A percentile compares a stretch with the other conserved stretches of the same genome.
Conservation (phyloP, 495 filamentous ascomycete species). For the Niebla homalea region DNA sequence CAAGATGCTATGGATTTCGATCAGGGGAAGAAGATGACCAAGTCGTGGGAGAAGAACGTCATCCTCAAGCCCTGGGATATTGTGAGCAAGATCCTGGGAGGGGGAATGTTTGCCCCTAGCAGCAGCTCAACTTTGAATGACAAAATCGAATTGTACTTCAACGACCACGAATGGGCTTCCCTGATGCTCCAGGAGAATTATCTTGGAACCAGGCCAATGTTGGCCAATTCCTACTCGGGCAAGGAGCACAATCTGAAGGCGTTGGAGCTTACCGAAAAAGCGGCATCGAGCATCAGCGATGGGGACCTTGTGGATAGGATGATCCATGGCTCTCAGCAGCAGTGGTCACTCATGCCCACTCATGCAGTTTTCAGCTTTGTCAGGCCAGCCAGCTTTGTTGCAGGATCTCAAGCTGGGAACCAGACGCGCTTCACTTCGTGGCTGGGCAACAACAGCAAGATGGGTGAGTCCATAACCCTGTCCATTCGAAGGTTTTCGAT, state of each 20-base stretch:
- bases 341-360: conserved; percentile 95
- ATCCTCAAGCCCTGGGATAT: conserved; percentile 98
- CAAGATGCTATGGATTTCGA: conserved; percentile 65
- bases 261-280: conserved; percentile 72
- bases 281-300: conserved; percentile 90
- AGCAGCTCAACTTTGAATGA: conserved; percentile 83
- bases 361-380: conserved; percentile 97
- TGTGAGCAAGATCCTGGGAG: conserved; percentile 75
- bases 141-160: conserved; percentile 98
- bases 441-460: conserved; percentile 90
- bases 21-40: conserved; percentile 80
- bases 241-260: conserved; percentile 61
- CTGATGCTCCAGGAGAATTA: conserved; percentile 99
- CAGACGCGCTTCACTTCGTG: conserved; percentile 65
- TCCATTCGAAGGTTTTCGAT: neutral
- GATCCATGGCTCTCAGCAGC: conserved; percentile 96
- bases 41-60: conserved; percentile 95
- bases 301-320: conserved; percentile 93
- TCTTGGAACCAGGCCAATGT: conserved; percentile 61
- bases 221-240: conserved; percentile 41
- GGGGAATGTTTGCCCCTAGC: conserved; percentile 67
- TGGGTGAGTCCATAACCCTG: conserved; percentile 32
- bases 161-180: conserved; percentile 92
- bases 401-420: conserved; percentile 50
- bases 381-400: conserved; percentile 76